phyloP scores from a whole-genome alignment of 495 filamentous ascomycete species.

The Letharia columbiana region DNA sequence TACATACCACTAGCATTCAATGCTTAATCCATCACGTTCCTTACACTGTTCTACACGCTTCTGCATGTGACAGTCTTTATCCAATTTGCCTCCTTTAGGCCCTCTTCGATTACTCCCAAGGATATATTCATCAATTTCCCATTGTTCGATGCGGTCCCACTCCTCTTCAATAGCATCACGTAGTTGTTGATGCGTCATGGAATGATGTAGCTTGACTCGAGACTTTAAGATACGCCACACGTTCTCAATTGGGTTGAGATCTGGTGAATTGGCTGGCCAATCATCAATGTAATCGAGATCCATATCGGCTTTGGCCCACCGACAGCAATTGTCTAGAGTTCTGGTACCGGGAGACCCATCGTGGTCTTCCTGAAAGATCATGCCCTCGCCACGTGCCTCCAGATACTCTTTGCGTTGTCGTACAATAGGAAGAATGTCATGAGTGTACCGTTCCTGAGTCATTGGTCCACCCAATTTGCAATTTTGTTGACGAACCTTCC shows the following conservation, averaged over 20 bases:
- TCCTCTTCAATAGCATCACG: neutral
- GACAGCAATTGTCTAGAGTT: neutral
- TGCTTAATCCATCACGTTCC: too few species aligned
- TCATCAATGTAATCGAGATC: conserved; percentile 14
- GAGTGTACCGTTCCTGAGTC: conserved; percentile 2
- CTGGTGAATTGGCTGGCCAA: conserved; percentile 10
- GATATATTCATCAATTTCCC: neutral
- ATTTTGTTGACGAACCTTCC: neutral
- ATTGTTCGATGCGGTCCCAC: neutral
- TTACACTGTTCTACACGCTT: too few species aligned
- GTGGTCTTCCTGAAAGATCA: conserved; percentile 15
- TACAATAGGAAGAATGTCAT: conserved; percentile 5
- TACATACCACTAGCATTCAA: too few species aligned
- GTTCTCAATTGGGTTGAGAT: conserved; percentile 17
- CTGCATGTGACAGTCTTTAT: too few species aligned
- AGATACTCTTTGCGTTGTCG: neutral
- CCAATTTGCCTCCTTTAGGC: too few species aligned
- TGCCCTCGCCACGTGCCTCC: too few species aligned
- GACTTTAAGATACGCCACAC: conserved; percentile 15
- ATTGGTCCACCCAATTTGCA: neutral
- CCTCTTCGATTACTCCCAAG: too few species aligned
- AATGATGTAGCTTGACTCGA: conserved; percentile 10
- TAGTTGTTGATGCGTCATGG: neutral
- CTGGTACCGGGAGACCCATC: conserved; percentile 2
- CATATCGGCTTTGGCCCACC: neutral